phyloP scores from a whole-genome alignment of 2,329 filamentous ascomycete genomes.

The Arthrinium puccinioides region DNA sequence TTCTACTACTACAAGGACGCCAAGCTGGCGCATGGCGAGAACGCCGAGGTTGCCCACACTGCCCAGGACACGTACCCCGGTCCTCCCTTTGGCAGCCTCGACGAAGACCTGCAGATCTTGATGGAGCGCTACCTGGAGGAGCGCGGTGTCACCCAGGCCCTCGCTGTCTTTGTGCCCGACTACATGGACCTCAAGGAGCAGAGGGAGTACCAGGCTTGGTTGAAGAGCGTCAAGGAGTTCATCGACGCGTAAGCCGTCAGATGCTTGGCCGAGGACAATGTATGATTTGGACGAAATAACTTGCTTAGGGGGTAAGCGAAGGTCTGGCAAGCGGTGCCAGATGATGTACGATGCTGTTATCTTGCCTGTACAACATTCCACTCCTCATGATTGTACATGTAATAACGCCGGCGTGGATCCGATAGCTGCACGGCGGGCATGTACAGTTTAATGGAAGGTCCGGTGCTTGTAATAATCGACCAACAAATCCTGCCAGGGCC shows the following conservation, averaged over 20 bases:
- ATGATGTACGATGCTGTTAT: not conserved
- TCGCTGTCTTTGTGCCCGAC: conserved; percentile 88
- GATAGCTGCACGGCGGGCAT: no score
- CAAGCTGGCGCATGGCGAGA: conserved; percentile 67
- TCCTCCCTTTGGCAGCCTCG: conserved; percentile 86
- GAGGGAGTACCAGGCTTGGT: conserved; percentile 89
- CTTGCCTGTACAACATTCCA: conserved; percentile 2
- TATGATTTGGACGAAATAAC: no score
- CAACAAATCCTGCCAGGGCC: no score
- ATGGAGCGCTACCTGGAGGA: conserved; percentile 93
- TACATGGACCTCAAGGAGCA: conserved; percentile 99
- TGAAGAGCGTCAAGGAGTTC: conserved; percentile 81
- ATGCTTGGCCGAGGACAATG: no score
- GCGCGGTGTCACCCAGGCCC: conserved; percentile 77
- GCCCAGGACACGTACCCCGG: conserved; percentile 79
- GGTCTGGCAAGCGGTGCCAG: no score
- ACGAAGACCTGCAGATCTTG: conserved; percentile 89
- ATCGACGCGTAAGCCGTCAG: conserved; percentile 54
- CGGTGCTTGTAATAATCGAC: no score
- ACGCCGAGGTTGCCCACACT: conserved; percentile 69
- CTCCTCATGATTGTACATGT: conserved; percentile 2
- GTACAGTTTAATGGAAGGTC: no score
- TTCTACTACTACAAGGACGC: conserved; percentile 80
- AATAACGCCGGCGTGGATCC: no score
- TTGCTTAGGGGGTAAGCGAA: no score